Evolutionary conservation across 192 early-diverging fungal species (phyloP), one percentile per base, ranked within the genome.

Genomic region (Umbelopsis isabellina): DNA sequence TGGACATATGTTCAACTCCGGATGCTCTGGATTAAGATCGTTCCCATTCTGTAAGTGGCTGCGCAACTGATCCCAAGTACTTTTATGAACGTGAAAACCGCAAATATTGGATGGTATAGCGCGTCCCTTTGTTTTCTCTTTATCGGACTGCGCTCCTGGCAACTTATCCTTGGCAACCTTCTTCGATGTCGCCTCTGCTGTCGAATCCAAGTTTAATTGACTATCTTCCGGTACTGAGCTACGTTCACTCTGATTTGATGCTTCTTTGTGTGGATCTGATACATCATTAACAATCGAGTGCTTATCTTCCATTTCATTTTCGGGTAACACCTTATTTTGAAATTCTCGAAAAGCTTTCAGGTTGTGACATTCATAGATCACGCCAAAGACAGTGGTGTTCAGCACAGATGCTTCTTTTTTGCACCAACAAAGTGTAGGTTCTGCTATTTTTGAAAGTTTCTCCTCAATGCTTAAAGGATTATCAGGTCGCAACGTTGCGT

Each of bases 81-180:
- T 15, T 21, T 71, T 46, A 49, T 71, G 70, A 20, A 71, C 55
- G 21, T 71, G 70, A 4, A 71, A 71, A 12, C 70, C 70, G 4
- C 70, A 71, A 18, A 64, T 71, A 30, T 48, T 22, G 4, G 52
- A 35, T 15, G 27, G 55, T 35, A 18, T 8, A 18, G 11, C 12
- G 37, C 27, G 55, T 35, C 30, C 15, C n/a, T 61, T 61, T 11
- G 1, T 33, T 61, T 25, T 61, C 13, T 18, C 25, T 10, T 11
- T 49, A 25, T 41, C 30, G 23, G 9, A 33, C 5, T 2, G n/a
- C 25, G 12, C 12, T 22, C 25, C 16, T 37, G 2, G n/a, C 12
- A 2, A 20, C 0, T 5, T 55, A 49, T 15, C 15, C 55, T 21
- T 49, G 16, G 1, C 21, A 18, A 2, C 20, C 22, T 9, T 55